These are phyloP conservation scores for Viridothelium virens DNA, from an alignment of 495 filamentous ascomycete genomes.

Conservation along the genomic window DNA sequence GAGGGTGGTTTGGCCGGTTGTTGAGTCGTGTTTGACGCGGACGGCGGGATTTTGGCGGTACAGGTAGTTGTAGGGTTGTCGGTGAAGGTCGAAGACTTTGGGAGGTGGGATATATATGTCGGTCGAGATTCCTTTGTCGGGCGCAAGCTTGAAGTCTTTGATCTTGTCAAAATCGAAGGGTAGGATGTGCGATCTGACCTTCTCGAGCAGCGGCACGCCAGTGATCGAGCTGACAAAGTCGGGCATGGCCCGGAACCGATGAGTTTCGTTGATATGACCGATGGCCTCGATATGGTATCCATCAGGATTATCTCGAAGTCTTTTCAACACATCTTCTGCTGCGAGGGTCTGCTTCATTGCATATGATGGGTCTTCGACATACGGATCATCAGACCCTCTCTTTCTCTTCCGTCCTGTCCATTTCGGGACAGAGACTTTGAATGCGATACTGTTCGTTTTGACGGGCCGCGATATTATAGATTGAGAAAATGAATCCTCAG, in stretches of 20 bases:
- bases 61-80: conserved; percentile 59
- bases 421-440: conserved; percentile 82
- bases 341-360: conserved; percentile 4
- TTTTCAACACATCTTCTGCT: conserved; percentile 45
- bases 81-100: conserved; percentile 59
- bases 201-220: conserved; percentile 53
- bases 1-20: conserved; percentile 43
- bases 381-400: conserved; percentile 60
- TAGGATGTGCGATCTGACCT: conserved; percentile 56
- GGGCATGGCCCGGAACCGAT: conserved; percentile 68
- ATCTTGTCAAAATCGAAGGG: conserved; percentile 60
- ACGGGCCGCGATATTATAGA: conserved; percentile 64
- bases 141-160: conserved; percentile 63
- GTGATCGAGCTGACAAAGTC: conserved; percentile 72
- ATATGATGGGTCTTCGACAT: conserved; percentile 26
- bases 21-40: conserved; percentile 42
- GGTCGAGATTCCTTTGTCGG: conserved; percentile 47
- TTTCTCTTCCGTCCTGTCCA: conserved; percentile 78
- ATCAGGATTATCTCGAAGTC: conserved; percentile 60
- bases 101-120: conserved; percentile 72
- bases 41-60: conserved; percentile 39
- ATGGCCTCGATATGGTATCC: conserved; percentile 63
- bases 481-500: conserved; percentile 66
- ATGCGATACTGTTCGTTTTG: conserved; percentile 67
- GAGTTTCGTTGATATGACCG: conserved; percentile 66